These are phyloP conservation scores for Lactarius indigo DNA, from an alignment of 768 basidiomycete genomes.

Conservation along the genomic window DNA sequence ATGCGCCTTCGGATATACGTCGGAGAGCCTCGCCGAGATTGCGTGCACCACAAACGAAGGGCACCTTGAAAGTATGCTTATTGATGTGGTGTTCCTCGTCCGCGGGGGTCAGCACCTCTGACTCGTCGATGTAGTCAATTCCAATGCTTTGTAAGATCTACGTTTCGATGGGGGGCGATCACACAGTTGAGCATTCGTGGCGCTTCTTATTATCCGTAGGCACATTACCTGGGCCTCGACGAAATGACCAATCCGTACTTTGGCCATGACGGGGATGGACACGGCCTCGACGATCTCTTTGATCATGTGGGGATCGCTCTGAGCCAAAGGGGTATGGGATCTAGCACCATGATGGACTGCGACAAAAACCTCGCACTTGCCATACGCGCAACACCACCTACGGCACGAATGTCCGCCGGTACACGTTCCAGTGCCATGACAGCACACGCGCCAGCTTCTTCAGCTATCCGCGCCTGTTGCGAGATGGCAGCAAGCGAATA, in stretches of 20 bases:
- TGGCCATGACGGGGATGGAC: conserved; percentile 96
- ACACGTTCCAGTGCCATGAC: conserved; percentile 97
- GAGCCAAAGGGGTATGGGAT: conserved; percentile 6
- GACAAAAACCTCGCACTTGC: conserved; percentile 40
- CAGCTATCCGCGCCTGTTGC: conserved; percentile 84
- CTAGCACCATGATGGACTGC: conserved; percentile 4
- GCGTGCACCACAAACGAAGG: conserved; percentile 94
- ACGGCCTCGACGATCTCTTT: conserved; percentile 93
- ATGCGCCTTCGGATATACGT: conserved; percentile 94
- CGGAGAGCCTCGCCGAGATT: conserved; percentile 95
- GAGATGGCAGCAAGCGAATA: conserved; percentile 24
- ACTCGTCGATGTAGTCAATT: conserved; percentile 96
- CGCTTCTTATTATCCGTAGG: not conserved
- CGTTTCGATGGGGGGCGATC: not conserved
- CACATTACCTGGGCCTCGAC: conserved; percentile 83
- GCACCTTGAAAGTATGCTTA: conserved; percentile 93
- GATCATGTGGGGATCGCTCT: conserved; percentile 96
- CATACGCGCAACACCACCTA: conserved; percentile 97
- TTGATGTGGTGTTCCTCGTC: conserved; percentile 97
- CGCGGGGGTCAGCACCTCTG: conserved; percentile 91
- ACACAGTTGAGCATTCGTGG: conserved; percentile 2
- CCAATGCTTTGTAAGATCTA: conserved; percentile 93
- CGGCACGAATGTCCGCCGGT: conserved; percentile 87
- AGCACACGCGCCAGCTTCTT: conserved; percentile 95
- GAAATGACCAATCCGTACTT: conserved; percentile 95